Evolutionary conservation across 306 rosid species (phyloP).

Genomic region (Sophora flavescens): DNA sequence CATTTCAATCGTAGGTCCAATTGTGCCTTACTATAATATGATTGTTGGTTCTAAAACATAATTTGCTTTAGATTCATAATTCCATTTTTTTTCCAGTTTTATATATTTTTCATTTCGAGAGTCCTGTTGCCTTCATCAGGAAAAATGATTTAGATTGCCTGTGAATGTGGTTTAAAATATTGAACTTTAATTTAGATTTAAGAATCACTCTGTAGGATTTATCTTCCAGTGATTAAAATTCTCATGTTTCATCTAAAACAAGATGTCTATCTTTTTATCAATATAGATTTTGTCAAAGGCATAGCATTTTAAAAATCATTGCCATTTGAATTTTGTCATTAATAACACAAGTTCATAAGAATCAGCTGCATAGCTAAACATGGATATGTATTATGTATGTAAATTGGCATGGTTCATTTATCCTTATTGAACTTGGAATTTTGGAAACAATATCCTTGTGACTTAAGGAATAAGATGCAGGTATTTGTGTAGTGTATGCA

Average conservation of each 20-base stretch:
- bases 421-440: too few relatives aligned
- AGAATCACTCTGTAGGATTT: constrained; percentile 22
- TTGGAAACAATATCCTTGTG: too few relatives aligned
- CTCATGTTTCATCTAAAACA: neutral
- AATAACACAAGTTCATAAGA: constrained; percentile 5
- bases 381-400: neutral
- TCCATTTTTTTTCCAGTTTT: neutral
- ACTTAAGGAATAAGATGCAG: too few relatives aligned
- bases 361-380: neutral
- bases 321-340: neutral
- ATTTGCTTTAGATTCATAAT: constrained; percentile 9
- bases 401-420: neutral
- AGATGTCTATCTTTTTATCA: neutral
- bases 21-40: neutral
- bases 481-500: too few relatives aligned
- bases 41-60: neutral
- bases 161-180: neutral
- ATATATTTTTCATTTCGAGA: neutral
- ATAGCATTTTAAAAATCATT: neutral
- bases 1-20: neutral
- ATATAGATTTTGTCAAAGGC: too few relatives aligned
- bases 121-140: neutral
- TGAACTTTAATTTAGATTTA: constrained; percentile 16
- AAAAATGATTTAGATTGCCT: constrained; percentile 1
- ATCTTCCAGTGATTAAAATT: neutral